Percentiles rank a stretch among this genome's conserved stretches.
Evolutionary conservation across 257 asterid genomes (phyloP).

Genomic region (Nicotiana tabacum): DNA sequence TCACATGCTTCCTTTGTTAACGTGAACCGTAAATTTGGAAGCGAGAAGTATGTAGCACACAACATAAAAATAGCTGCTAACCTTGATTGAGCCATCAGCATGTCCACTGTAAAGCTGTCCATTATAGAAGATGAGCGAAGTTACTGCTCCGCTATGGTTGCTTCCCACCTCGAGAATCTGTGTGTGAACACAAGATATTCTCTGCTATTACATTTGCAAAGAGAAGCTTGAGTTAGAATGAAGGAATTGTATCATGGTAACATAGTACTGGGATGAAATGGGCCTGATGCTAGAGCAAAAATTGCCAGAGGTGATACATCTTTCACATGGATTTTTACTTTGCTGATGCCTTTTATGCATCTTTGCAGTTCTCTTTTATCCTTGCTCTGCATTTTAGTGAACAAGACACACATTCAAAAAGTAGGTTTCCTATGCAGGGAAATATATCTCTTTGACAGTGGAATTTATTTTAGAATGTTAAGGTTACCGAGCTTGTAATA

Average conservation of each 20-base stretch:
- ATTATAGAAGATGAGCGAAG: conserved; percentile 73
- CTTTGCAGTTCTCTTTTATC: background rate
- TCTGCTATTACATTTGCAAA: conserved; percentile 41
- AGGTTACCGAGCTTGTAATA: background rate
- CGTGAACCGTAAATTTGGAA: background rate
- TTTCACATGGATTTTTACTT: background rate
- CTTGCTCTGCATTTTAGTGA: background rate
- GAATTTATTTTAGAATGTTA: background rate
- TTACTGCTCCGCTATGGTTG: conserved; percentile 63
- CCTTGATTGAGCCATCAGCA: conserved; percentile 89
- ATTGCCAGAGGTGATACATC: too few relatives aligned
- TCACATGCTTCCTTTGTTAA: background rate
- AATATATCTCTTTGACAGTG: background rate
- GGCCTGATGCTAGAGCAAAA: too few relatives aligned
- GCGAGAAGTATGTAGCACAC: conserved; percentile 9
- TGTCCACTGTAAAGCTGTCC: conserved; percentile 79
- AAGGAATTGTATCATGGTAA: background rate
- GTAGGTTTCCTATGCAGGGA: background rate
- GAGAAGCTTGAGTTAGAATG: background rate
- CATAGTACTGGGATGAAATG: too few relatives aligned
- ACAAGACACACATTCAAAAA: background rate
- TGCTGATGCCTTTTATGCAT: background rate
- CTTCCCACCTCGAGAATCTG: conserved; percentile 67
- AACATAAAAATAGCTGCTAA: conserved; percentile 12
- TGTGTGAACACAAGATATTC: conserved; percentile 91